Conservation (phyloP, 2,329 filamentous ascomycete species). For the Reticulascus tulasneorum region DNA sequence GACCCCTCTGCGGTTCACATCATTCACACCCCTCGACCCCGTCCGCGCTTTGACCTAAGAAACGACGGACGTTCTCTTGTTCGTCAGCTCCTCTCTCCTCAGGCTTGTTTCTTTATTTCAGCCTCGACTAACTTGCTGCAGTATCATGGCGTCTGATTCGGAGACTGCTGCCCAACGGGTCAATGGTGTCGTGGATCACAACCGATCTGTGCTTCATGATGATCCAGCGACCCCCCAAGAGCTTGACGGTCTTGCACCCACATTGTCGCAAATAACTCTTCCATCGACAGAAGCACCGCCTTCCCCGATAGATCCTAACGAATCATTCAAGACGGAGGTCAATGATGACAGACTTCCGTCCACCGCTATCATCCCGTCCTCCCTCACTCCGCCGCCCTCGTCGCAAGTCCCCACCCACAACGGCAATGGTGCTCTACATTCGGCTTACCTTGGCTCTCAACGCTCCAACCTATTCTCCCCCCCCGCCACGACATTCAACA, state of each 20-base stretch:
- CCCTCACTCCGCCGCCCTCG: constrained; percentile 54
- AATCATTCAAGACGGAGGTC: constrained; percentile 47
- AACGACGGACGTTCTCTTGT: constrained; percentile 10
- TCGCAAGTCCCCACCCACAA: constrained; percentile 40
- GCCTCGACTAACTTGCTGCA: neutral
- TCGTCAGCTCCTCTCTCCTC: neutral
- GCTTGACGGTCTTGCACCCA: constrained; percentile 18
- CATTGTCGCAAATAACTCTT: constrained; percentile 50
- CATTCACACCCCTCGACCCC: too few relatives aligned
- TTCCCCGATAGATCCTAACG: constrained; percentile 46
- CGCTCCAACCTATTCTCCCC: constrained; percentile 49
- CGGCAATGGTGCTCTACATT: constrained; percentile 19
- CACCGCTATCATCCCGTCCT: constrained; percentile 51
- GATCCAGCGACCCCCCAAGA: constrained; percentile 29
- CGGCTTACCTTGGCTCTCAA: constrained; percentile 36
- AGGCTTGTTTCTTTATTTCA: constrained; percentile 2
- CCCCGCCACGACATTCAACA: constrained; percentile 42
- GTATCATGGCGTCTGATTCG: constrained; percentile 30
- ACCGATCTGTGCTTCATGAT: constrained; percentile 20
- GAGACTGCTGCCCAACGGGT: constrained; percentile 27
- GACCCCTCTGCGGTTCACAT: too few relatives aligned
- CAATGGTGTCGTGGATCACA: constrained; percentile 22
- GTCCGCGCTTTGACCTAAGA: too few relatives aligned
- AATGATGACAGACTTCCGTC: constrained; percentile 41
- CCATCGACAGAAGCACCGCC: constrained; percentile 53